Percentiles rank a stretch among this genome's conserved stretches.
Evolutionary conservation across 129 eudicot species (phyloP).

Genomic region (Chrysanthemum seticuspe): DNA sequence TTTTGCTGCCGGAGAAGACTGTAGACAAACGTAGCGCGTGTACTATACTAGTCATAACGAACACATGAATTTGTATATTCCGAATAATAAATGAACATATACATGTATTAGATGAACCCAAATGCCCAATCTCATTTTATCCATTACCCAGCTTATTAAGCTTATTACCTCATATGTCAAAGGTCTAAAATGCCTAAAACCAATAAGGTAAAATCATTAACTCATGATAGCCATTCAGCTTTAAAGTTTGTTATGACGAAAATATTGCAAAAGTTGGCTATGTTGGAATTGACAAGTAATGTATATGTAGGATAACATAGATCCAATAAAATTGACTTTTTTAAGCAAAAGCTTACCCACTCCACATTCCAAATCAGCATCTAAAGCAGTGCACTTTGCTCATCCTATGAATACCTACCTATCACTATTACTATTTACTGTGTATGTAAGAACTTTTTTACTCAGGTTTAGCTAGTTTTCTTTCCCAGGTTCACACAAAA

Average conservation of each 20-base stretch:
- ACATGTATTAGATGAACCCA: too few relatives aligned
- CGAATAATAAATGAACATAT: too few relatives aligned
- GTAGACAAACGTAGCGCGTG: too few relatives aligned
- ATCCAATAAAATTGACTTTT: conserved; percentile 34
- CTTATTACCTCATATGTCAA: too few relatives aligned
- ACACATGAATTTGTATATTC: too few relatives aligned
- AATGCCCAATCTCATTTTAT: too few relatives aligned
- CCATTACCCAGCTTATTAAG: too few relatives aligned
- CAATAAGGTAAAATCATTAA: neutral
- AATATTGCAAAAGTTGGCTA: neutral
- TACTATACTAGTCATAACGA: too few relatives aligned
- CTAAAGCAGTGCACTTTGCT: conserved; percentile 31
- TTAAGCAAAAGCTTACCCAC: conserved; percentile 34
- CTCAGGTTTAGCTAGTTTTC: conserved; percentile 36
- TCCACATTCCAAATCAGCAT: conserved; percentile 45
- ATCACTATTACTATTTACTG: conserved; percentile 1
- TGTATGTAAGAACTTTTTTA: neutral
- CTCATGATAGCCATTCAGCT: neutral
- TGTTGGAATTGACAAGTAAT: conserved; percentile 18
- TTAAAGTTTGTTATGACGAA: neutral
- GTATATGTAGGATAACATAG: conserved; percentile 1
- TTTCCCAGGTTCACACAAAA: conserved; percentile 27
- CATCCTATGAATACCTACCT: conserved; percentile 33
- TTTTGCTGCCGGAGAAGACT: too few relatives aligned
- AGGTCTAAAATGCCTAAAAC: too few relatives aligned